A percentile compares a stretch with the other conserved stretches of the same genome.
Conservation (phyloP, 371 early-diverging fungal species). For the Zopfochytrium polystomum region DNA sequence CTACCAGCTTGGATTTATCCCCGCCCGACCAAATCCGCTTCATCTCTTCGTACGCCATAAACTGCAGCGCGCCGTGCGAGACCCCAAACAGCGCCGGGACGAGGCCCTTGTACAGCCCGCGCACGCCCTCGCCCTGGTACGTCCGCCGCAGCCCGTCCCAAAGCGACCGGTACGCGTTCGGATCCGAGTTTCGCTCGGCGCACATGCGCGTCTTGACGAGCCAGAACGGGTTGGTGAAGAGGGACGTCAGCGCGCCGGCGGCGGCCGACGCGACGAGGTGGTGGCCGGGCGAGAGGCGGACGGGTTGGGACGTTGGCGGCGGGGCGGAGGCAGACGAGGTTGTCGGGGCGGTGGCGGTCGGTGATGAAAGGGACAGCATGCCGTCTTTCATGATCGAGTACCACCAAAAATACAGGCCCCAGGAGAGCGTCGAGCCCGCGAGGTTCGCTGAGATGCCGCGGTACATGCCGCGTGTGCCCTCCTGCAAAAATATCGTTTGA, state of each 20-base stretch:
- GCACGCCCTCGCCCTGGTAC: conserved; percentile 71
- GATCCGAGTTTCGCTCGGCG: conserved; percentile 58
- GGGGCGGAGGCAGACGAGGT: conserved; percentile 65
- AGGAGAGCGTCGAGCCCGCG: conserved; percentile 86
- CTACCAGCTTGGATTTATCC: too few species aligned
- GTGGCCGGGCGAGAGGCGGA: conserved; percentile 53
- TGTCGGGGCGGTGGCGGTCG: not conserved
- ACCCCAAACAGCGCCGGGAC: conserved; percentile 86
- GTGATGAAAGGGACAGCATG: not conserved
- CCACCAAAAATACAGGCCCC: conserved; percentile 95
- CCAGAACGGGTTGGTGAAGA: conserved; percentile 91
- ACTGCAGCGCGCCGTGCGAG: conserved; percentile 93
- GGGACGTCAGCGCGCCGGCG: conserved; percentile 76
- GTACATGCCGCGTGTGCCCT: conserved; percentile 73
- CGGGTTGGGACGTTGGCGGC: conserved; percentile 54
- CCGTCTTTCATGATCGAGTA: conserved; percentile 64
- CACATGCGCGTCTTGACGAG: conserved; percentile 94
- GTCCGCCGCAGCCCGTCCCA: conserved; percentile 65
- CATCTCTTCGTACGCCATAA: conserved; percentile 95
- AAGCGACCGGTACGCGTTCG: conserved; percentile 74
- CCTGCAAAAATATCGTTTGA: conserved; percentile 6
- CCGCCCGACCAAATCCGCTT: too few species aligned
- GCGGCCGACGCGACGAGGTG: conserved; percentile 79
- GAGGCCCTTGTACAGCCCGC: conserved; percentile 83
- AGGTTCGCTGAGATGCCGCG: conserved; percentile 87